These are phyloP conservation scores for Casuarina cunninghamiana DNA, from an alignment of 306 rosid genomes.

Conservation along the genomic window DNA sequence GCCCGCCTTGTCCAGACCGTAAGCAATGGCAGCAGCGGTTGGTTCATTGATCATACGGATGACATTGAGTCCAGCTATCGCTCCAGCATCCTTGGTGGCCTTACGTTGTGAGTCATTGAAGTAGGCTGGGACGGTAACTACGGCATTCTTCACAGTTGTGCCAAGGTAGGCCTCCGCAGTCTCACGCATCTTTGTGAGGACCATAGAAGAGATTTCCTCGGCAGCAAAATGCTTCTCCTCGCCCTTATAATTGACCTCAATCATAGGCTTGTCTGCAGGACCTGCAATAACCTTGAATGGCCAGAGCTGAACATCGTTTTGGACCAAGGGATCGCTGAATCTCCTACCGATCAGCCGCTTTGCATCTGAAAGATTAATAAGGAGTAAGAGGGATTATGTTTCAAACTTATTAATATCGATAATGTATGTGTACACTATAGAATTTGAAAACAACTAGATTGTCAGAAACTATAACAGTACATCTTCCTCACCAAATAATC, in stretches of 20 bases:
- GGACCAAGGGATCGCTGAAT: background rate
- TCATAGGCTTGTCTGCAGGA: background rate
- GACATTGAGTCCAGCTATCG: background rate
- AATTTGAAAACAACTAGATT: no score
- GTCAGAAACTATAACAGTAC: no score
- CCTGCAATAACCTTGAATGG: conserved; percentile 4
- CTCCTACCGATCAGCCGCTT: conserved; percentile 8
- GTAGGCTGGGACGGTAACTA: background rate
- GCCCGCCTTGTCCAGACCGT: background rate
- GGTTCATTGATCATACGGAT: conserved; percentile 15
- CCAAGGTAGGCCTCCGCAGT: background rate
- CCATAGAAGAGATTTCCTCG: conserved; percentile 15
- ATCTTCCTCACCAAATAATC: no score
- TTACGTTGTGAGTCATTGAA: background rate
- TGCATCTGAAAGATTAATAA: background rate
- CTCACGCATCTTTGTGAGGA: conserved; percentile 9
- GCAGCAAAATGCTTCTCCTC: conserved; percentile 8
- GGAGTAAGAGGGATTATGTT: no score
- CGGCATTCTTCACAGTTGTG: background rate
- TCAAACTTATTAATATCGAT: no score
- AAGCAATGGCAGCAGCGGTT: conserved; percentile 17
- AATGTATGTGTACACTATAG: no score
- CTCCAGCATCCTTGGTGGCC: background rate
- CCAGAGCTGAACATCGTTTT: background rate
- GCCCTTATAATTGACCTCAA: background rate